Percentiles rank a stretch among this genome's conserved stretches.
Evolutionary conservation across 2,329 filamentous ascomycete species (phyloP).

Genomic region (Tolypocladium tropicale): DNA sequence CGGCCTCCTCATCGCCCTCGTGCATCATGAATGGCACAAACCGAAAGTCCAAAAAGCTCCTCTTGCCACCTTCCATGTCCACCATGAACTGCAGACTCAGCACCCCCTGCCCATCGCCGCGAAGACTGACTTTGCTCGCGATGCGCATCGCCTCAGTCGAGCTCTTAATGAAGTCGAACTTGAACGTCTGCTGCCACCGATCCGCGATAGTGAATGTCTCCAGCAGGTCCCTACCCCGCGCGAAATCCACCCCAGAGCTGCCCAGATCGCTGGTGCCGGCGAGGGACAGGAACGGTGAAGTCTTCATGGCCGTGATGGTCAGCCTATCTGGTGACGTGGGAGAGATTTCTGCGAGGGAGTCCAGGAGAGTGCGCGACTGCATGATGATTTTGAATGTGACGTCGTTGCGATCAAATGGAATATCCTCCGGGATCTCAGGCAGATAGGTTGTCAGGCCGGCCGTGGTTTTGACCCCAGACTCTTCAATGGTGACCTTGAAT

Average conservation of each 20-base stretch:
- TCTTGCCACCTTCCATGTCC: conserved; percentile 60
- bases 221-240: conserved; percentile 53
- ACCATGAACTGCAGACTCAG: conserved; percentile 95
- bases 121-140: conserved; percentile 83
- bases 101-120: conserved; percentile 81
- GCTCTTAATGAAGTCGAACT: conserved; percentile 76
- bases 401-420: conserved; percentile 75
- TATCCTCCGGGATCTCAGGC: conserved; percentile 63
- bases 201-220: conserved; percentile 62
- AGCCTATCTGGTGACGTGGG: conserved; percentile 64
- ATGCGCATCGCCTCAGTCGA: conserved; percentile 88
- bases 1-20: conserved; percentile 29
- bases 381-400: conserved; percentile 92
- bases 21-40: conserved; percentile 65
- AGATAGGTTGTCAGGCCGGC: conserved; percentile 87
- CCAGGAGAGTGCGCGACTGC: conserved; percentile 62
- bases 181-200: conserved; percentile 63
- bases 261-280: conserved; percentile 49
- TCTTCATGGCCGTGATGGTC: conserved; percentile 54
- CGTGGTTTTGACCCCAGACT: conserved; percentile 77
- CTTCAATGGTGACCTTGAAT: conserved; percentile 76
- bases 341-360: conserved; percentile 59
- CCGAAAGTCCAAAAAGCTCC: conserved; percentile 73
- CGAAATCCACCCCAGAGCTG: conserved; percentile 56
- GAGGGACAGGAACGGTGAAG: conserved; percentile 63